A percentile compares a stretch with the other conserved stretches of the same genome.
These are phyloP conservation scores for Alternaria sp. DNA, from an alignment of 2,329 filamentous ascomycete genomes.

Conservation along the genomic window DNA sequence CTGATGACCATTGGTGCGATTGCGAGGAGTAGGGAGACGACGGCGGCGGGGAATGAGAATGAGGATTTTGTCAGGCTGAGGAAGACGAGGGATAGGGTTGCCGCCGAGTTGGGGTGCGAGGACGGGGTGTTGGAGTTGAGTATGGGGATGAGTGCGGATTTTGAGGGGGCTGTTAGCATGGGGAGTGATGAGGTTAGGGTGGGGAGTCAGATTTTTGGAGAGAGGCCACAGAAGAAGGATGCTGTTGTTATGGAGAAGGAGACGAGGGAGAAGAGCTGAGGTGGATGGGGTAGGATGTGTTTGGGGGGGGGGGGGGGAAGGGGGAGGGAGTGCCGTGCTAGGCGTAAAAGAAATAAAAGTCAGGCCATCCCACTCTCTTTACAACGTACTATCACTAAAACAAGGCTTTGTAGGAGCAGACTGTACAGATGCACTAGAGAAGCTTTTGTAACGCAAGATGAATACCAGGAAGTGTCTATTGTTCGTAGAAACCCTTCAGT, in stretches of 20 bases:
- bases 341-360: too few relatives aligned
- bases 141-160: slow-evolving; percentile 99
- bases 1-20: slow-evolving; percentile 99
- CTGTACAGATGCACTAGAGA: too few relatives aligned
- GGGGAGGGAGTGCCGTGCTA: too few relatives aligned
- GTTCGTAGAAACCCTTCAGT: too few relatives aligned
- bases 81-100: slow-evolving; percentile 75
- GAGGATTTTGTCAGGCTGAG: slow-evolving; percentile 81
- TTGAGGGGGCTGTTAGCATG: slow-evolving; percentile 82
- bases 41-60: slow-evolving; percentile 78
- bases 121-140: slow-evolving; percentile 78
- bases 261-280: slow-evolving; percentile 27
- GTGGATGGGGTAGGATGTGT: neutral
- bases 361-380: too few relatives aligned
- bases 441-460: too few relatives aligned
- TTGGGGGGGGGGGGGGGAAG: too few relatives aligned
- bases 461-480: too few relatives aligned
- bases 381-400: too few relatives aligned
- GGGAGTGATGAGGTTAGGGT: slow-evolving; percentile 91
- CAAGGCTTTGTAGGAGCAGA: too few relatives aligned
- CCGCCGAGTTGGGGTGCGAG: slow-evolving; percentile 65
- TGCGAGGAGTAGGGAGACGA: slow-evolving; percentile 77
- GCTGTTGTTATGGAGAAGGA: slow-evolving; percentile 67
- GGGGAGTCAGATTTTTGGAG: slow-evolving; percentile 92
- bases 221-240: slow-evolving; percentile 79